Percentiles rank a stretch among this genome's conserved stretches.
phyloP scores from a whole-genome alignment of 257 asterid genomes.

The Ajuga chamaepitys region DNA sequence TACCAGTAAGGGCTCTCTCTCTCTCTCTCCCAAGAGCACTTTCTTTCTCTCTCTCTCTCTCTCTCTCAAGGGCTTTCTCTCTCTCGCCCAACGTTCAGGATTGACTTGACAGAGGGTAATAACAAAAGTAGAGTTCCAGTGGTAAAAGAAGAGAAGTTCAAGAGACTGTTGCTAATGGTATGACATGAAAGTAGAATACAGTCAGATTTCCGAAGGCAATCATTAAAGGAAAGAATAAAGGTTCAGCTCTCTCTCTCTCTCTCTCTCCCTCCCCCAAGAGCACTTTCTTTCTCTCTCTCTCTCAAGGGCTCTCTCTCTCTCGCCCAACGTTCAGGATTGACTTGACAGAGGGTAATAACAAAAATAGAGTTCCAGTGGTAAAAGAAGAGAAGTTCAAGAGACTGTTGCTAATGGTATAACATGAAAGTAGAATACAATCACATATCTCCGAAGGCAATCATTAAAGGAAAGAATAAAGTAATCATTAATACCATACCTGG shows the following conservation, averaged over 20 bases:
- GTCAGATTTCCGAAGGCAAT: background rate
- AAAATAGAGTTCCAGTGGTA: background rate
- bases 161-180: background rate
- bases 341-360: background rate
- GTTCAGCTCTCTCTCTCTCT: too few species aligned
- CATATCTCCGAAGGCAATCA: background rate
- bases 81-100: too few species aligned
- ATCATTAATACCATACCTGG: slow-evolving; percentile 46
- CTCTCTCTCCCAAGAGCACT: too few species aligned
- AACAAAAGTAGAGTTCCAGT: background rate
- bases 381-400: background rate
- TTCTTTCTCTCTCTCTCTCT: too few species aligned
- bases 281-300: too few species aligned
- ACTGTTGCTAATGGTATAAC: background rate
- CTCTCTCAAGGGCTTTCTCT: too few species aligned
- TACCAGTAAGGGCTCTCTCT: too few species aligned
- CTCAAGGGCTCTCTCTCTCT: too few species aligned
- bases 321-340: background rate
- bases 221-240: slow-evolving; percentile 3
- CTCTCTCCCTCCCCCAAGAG: too few species aligned
- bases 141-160: background rate
- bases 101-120: background rate
- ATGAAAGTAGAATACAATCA: background rate
- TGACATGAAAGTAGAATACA: background rate
- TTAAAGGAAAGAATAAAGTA: slow-evolving; percentile 1